A percentile compares a stretch with the other conserved stretches of the same genome.
These are phyloP conservation scores for Solanum bulbocastanum DNA, from an alignment of 257 asterid genomes.

Conservation along the genomic window DNA sequence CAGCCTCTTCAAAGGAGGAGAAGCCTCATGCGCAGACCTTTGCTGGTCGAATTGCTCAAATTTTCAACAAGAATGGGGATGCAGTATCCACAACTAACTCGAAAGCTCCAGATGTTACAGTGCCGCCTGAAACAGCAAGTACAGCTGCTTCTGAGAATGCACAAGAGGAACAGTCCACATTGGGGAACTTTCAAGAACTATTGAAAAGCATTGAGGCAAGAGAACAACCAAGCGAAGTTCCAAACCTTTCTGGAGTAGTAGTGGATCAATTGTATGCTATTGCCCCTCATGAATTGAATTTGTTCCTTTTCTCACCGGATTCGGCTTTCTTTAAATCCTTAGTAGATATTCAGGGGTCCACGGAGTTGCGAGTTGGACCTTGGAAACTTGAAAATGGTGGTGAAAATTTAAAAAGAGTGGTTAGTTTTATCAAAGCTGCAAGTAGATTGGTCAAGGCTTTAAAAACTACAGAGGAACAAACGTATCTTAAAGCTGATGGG, in stretches of 20 bases:
- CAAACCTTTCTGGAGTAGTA: conserved; percentile 66
- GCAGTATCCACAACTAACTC: conserved; percentile 26
- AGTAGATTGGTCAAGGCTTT: conserved; percentile 71
- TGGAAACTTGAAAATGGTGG: conserved; percentile 73
- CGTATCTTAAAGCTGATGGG: conserved; percentile 72
- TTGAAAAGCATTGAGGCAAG: conserved; percentile 50
- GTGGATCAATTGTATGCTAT: conserved; percentile 57
- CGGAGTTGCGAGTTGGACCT: conserved; percentile 62
- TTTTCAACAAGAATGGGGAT: conserved; percentile 66
- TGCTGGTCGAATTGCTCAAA: conserved; percentile 78
- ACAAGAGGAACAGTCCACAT: conserved; percentile 37
- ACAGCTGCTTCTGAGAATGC: conserved; percentile 16
- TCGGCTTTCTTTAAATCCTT: conserved; percentile 47
- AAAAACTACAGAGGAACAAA: conserved; percentile 85
- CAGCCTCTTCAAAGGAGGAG: conserved; percentile 46
- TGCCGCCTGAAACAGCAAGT: conserved; percentile 33
- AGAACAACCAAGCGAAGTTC: conserved; percentile 59
- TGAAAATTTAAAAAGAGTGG: conserved; percentile 51
- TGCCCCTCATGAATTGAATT: conserved; percentile 61
- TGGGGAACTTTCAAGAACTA: conserved; percentile 56
- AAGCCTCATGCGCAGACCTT: conserved; percentile 43
- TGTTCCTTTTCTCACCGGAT: conserved; percentile 64
- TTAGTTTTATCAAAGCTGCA: conserved; percentile 65
- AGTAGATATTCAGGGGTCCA: conserved; percentile 56
- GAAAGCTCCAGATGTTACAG: conserved; percentile 42